Base-by-base conservation (phyloP, 306 rosid genomes). In the Cicer arietinum region DNA sequence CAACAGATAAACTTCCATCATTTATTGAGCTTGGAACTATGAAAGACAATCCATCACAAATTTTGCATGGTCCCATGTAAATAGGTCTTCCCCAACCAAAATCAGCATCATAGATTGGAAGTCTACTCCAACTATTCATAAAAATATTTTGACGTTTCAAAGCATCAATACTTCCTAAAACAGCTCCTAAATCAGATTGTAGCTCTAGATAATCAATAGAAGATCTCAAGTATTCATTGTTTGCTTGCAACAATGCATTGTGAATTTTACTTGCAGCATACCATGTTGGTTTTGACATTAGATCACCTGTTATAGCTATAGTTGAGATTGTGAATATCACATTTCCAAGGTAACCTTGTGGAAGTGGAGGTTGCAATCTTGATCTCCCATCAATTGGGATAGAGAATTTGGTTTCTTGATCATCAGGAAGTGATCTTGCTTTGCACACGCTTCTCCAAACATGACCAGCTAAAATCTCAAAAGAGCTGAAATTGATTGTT, bases 81-180 rank as follows among this genome's bases (percentile, higher is more conserved):
- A 91, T 87, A 6, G 98, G 98, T 20, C 93, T 86, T 16, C 98
- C 97, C 97, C 97, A 94, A 54, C 98, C 98, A 47, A 94, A 94
- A 56, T 94, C 95, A 69, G 97, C 98, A 64, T 94, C 96, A 40
- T 94, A 88, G 16, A 94, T 88, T 0, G 98, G 98, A 71, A 94
- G 88, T 76, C 96, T 86, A 8, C 73, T 83, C 98, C 98, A 94
- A 41, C 96, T 91, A n/a, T 94, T 91, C 58, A 94, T 91, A 10
- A 93, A 95, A 7, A 94, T 92, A 71, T 94, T 94, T 1, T 95
- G 98, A 43, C 98, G 87, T 78, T 88, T 84, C 35, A 94, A 94
- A 41, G 91, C 86, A 43, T 94, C 93, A 0, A 93, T 90, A 0
- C 93, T 96, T 0, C 96, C 93, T 37, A 87, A 93, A 10, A 91